Percentiles rank a stretch among this genome's conserved stretches.
These are phyloP conservation scores for Boeremia exigua DNA, from an alignment of 2,329 filamentous ascomycete genomes.

Conservation along the genomic window DNA sequence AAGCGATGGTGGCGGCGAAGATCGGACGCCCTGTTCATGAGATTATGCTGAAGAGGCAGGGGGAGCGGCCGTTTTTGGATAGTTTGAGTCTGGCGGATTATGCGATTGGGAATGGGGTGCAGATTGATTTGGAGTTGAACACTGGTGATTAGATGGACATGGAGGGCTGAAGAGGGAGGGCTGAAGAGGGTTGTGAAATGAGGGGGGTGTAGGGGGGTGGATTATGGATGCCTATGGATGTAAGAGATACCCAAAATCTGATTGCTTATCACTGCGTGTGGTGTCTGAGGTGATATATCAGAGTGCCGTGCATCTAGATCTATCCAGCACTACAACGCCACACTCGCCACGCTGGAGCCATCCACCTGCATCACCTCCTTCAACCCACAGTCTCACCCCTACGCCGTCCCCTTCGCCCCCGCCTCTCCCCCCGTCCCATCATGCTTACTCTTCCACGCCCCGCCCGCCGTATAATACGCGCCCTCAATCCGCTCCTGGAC, in stretches of 20 bases:
- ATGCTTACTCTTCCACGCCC: conserved; percentile 19
- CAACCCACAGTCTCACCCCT: too few relatives aligned
- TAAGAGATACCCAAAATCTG: too few relatives aligned
- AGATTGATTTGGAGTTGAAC: conserved; percentile 55
- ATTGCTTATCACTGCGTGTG: too few relatives aligned
- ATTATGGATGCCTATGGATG: background rate
- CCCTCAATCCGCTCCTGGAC: conserved; percentile 19
- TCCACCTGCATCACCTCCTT: too few relatives aligned
- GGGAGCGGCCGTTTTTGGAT: conserved; percentile 93
- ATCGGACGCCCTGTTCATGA: conserved; percentile 90
- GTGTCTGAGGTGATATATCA: too few relatives aligned
- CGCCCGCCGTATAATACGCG: conserved; percentile 19
- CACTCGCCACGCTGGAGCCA: too few relatives aligned
- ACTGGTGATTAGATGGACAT: conserved; percentile 43
- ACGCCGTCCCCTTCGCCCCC: background rate
- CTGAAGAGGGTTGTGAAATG: background rate
- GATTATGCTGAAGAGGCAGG: conserved; percentile 89
- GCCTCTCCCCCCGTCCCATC: conserved; percentile 16
- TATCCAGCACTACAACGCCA: too few relatives aligned
- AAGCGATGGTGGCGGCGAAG: conserved; percentile 86
- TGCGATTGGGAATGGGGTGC: conserved; percentile 88
- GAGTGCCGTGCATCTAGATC: too few relatives aligned
- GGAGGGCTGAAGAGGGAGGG: background rate
- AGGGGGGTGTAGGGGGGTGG: background rate
- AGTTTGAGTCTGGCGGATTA: conserved; percentile 87